Evolutionary conservation across 1,284 basidiomycete species (phyloP).

Genomic region (Puccinia horiana): DNA sequence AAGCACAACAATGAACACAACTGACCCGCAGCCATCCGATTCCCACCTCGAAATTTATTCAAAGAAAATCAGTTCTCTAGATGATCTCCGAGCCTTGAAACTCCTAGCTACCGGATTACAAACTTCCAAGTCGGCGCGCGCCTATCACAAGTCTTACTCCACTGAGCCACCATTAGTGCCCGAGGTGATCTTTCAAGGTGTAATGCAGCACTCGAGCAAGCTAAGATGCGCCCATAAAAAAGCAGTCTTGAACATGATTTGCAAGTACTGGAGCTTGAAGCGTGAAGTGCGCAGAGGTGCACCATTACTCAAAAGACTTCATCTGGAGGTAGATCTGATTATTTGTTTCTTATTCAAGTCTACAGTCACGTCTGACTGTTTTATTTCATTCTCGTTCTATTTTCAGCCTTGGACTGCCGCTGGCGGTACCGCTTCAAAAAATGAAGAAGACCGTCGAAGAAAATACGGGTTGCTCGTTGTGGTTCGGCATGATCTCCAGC

Average conservation of each 20-base stretch:
- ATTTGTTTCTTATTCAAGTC: neutral
- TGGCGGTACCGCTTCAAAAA: conserved; percentile 68
- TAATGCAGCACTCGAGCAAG: conserved; percentile 75
- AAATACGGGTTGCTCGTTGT: conserved; percentile 79
- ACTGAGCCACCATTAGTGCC: conserved; percentile 65
- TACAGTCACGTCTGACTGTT: neutral
- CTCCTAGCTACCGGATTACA: conserved; percentile 50
- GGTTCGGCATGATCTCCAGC: conserved; percentile 76
- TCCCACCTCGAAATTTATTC: conserved; percentile 12
- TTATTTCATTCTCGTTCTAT: neutral
- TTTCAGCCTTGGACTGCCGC: conserved; percentile 83
- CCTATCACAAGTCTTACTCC: conserved; percentile 64
- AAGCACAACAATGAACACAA: neutral
- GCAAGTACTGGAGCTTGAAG: conserved; percentile 95
- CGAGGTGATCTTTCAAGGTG: conserved; percentile 65
- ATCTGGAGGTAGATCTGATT: conserved; percentile 70
- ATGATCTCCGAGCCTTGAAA: conserved; percentile 35
- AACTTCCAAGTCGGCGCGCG: conserved; percentile 62
- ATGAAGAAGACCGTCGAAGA: conserved; percentile 77
- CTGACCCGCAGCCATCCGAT: neutral
- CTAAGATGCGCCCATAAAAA: conserved; percentile 74
- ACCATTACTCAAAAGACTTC: conserved; percentile 85
- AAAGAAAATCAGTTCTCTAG: conserved; percentile 45
- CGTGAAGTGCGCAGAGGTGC: conserved; percentile 88
- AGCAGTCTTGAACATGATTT: conserved; percentile 76